phyloP scores from a whole-genome alignment of 192 early-diverging fungal species.

The Chytriomyces hyalinus region DNA sequence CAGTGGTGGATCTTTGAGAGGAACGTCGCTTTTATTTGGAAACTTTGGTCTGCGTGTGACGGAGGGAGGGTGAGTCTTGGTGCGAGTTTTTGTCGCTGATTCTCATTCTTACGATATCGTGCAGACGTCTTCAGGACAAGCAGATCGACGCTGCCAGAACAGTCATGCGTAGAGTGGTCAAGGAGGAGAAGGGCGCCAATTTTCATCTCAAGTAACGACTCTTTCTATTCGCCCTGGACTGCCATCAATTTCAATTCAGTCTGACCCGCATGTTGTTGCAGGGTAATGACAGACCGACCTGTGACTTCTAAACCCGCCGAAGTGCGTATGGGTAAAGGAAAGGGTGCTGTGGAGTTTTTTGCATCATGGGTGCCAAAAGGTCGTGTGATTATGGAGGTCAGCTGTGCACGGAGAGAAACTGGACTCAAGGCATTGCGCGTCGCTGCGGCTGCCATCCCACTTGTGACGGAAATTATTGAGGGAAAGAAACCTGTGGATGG shows the following conservation, averaged over 20 bases:
- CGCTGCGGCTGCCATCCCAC: conserved; percentile 67
- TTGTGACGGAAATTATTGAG: conserved; percentile 71
- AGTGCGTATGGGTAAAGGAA: conserved; percentile 97
- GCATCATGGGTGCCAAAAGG: conserved; percentile 88
- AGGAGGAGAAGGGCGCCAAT: conserved; percentile 83
- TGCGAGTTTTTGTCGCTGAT: background rate
- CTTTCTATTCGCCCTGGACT: background rate
- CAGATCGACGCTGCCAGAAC: conserved; percentile 81
- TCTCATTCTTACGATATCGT: background rate
- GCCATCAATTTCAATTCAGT: conserved; percentile 36
- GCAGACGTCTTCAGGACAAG: conserved; percentile 65
- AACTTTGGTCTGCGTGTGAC: conserved; percentile 92
- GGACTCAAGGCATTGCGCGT: conserved; percentile 78
- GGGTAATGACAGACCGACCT: conserved; percentile 91
- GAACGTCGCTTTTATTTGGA: conserved; percentile 85
- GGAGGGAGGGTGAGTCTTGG: conserved; percentile 67
- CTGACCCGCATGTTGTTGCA: conserved; percentile 9
- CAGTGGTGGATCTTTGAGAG: conserved; percentile 83
- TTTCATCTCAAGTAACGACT: conserved; percentile 57
- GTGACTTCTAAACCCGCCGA: conserved; percentile 90
- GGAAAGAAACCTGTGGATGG: conserved; percentile 40
- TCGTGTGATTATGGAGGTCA: conserved; percentile 88
- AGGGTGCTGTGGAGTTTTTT: conserved; percentile 92
- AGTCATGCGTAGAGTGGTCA: conserved; percentile 78
- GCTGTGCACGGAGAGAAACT: conserved; percentile 79